Evolutionary conservation across 2,329 filamentous ascomycete species (phyloP), one percentile per base, ranked within the genome.

Genomic region (Alternaria gaisen): DNA sequence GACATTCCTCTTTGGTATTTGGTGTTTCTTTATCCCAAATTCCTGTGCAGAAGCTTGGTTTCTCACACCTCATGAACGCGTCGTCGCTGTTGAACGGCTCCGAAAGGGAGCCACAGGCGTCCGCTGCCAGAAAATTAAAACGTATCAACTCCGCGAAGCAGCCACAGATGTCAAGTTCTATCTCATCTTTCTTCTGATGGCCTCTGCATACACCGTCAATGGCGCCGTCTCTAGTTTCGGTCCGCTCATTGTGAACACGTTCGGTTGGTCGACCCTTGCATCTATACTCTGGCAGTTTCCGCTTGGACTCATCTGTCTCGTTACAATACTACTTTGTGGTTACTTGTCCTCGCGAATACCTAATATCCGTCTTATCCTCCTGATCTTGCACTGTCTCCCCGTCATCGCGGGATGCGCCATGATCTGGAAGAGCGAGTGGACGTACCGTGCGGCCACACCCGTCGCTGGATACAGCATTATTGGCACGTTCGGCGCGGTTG

Each of bases 361-460:
- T 2, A 89, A 92, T 69, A 86, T 89, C 12, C 85, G 90, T 14
- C 84, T 92, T 50, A 73, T 87, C 6, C 85, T 92, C 76, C 82
- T 93, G 1, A 77, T 91, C 5, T 46, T 85, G 3, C 90, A 87
- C 66, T 92, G 90, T 61, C 81, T 93, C 0, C 91, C 90, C 0
- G 90, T 93, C 53, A 91, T 93, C 50, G 89, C 89, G 0, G 90
- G 91, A 1, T 93, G 88, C 71, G 86, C 84, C 4, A 86, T 92
- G 75, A 92, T 94, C 68, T 93, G 91, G 91, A 90, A 88, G 73
- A 86, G 80, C 3, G 69, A 75, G 9, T 86, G 91, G 91, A 83
- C 82, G 7, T 83, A 88, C 64, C 89, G 86, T 41, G 87, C 90
- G 1, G 86, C 85, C 0, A 85, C 86, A 0, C 90, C 90, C 0